Base-by-base conservation (phyloP, 768 basidiomycete genomes). In the Kwoniella dendrophila region DNA sequence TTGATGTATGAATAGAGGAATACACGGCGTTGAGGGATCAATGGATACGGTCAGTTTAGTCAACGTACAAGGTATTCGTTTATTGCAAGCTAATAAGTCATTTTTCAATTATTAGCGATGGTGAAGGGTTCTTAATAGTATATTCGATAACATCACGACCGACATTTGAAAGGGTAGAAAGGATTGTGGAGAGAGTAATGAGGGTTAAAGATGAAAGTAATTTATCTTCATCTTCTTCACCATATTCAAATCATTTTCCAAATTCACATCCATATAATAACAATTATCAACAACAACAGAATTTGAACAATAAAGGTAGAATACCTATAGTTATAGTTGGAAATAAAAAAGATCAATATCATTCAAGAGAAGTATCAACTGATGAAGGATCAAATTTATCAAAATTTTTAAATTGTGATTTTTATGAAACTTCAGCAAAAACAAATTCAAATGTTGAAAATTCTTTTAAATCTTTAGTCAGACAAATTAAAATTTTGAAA, bases 401-500 rank as follows among this genome's bases (percentile, higher is more conserved):
- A 32, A 84, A 86, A 68, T 83, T 86, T 55, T 88, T 94, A 67
- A 90, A 90, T 52, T 96, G 92, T 82, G 90, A 90, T 62, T 95
- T 97, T 79, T 87, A 92, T 78, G 95, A 98, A 79, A 93, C 95
- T 32, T 90, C 88, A n/a, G 95, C 95, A 36, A 95, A 95, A 83
- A 93, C 91, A 36, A 87, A 93, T 49, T 84, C 87, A 74, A 95
- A 97, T 75, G 90, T 98, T 62, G 92, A 97, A 56, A 84, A 84
- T 14, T 86, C 95, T 30, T 98, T 97, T 80, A 90, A 85, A 74
- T 88, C 84, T 68, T 85, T 95, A 63, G 91, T 98, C 10, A 63
- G 77, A 54, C 64, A 66, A 49, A 74, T 76, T 47, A 73, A 70
- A 56, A 66, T 56, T 41, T 47, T 53, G 4, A 74, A 68, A 69